A percentile compares a stretch with the other conserved stretches of the same genome.
Conservation (phyloP, 805 yeast species). For the Candida sphagnicola region DNA sequence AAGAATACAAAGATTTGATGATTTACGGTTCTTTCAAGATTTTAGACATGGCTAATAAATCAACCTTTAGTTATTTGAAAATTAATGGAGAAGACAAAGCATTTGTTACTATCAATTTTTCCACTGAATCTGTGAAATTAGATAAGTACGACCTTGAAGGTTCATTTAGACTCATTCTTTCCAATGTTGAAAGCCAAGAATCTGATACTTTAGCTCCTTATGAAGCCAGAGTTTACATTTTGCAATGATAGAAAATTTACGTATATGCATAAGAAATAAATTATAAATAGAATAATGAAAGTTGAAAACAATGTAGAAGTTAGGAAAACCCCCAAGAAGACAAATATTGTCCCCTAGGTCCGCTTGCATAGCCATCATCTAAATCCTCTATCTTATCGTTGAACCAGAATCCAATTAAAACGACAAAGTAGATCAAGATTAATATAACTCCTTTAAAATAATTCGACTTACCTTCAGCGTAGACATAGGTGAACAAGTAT, state of each 20-base stretch:
- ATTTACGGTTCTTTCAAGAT: conserved; percentile 45
- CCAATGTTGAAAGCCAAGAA: conserved; percentile 22
- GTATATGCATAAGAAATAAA: background rate
- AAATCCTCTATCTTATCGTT: conserved; percentile 36
- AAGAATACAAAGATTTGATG: conserved; percentile 39
- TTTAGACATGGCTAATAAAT: conserved; percentile 39
- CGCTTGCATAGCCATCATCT: conserved; percentile 21
- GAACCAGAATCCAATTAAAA: conserved; percentile 78
- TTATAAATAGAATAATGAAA: background rate
- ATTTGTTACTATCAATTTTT: conserved; percentile 44
- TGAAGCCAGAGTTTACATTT: conserved; percentile 41
- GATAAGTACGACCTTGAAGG: conserved; percentile 23
- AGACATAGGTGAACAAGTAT: conserved; percentile 84
- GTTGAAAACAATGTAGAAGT: no score
- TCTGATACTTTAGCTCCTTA: conserved; percentile 33
- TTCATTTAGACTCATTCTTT: conserved; percentile 24
- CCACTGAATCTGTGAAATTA: conserved; percentile 27
- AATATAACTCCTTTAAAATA: conserved; percentile 93
- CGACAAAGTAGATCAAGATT: conserved; percentile 71
- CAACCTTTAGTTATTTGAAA: conserved; percentile 42
- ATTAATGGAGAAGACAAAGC: conserved; percentile 26
- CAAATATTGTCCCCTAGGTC: background rate
- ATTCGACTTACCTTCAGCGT: conserved; percentile 95
- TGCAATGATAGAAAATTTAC: background rate
- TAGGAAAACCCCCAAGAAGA: no score